Conservation (phyloP, 108 stramenopile species). For the Cyclostephanos tholiformis region DNA sequence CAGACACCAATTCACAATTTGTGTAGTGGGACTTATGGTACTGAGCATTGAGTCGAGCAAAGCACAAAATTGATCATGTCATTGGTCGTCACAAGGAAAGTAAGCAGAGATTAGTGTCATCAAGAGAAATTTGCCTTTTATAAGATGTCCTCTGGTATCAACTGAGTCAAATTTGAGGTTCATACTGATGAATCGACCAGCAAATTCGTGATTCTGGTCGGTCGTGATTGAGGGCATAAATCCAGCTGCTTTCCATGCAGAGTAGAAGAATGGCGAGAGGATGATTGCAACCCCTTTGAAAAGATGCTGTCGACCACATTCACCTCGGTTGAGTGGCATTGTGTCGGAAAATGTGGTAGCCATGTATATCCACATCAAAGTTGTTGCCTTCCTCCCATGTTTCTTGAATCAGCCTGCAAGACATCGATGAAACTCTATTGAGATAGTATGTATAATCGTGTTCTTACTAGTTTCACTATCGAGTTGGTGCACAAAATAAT, state of each 20-base stretch:
- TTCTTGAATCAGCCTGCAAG: too few relatives aligned
- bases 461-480: too few relatives aligned
- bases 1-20: neutral
- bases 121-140: neutral
- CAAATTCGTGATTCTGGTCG: conserved; percentile 3
- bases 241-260: conserved; percentile 5
- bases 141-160: neutral
- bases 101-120: conserved; percentile 1
- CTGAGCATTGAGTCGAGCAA: neutral
- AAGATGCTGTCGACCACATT: neutral
- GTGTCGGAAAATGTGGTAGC: neutral
- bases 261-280: neutral
- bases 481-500: too few relatives aligned
- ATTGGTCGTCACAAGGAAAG: neutral
- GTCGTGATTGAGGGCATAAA: neutral
- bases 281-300: conserved; percentile 2
- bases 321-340: neutral
- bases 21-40: neutral
- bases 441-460: too few relatives aligned
- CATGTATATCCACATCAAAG: neutral
- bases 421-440: too few relatives aligned
- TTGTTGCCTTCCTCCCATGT: too few relatives aligned
- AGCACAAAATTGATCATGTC: neutral
- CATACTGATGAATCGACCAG: neutral
- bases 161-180: neutral